Evolutionary conservation across 2,329 filamentous ascomycete species (phyloP).

Genomic region (Ophiocordyceps robertsii): DNA sequence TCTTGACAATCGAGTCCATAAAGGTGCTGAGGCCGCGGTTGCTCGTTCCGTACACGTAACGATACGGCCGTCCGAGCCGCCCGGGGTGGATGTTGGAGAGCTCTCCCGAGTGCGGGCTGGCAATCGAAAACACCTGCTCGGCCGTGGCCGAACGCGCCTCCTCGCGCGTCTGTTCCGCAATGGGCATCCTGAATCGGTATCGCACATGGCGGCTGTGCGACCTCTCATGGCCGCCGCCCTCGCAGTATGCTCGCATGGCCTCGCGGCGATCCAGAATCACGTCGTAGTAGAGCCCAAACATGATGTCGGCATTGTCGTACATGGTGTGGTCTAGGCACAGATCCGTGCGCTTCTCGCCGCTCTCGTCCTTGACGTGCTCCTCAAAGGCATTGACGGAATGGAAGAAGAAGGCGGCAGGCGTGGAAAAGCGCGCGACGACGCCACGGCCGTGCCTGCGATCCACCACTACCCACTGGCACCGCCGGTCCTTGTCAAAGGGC

Average conservation of each 20-base stretch:
- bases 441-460: slow-evolving; percentile 51
- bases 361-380: slow-evolving; percentile 27
- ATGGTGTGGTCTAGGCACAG: slow-evolving; percentile 53
- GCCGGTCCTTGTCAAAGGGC: slow-evolving; percentile 41
- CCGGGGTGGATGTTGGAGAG: slow-evolving; percentile 52
- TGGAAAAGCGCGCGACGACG: slow-evolving; percentile 55
- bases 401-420: slow-evolving; percentile 61
- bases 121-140: slow-evolving; percentile 29
- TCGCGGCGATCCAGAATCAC: slow-evolving; percentile 43
- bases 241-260: slow-evolving; percentile 28
- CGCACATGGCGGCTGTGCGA: slow-evolving; percentile 26
- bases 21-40: slow-evolving; percentile 46
- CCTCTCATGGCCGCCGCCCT: slow-evolving; percentile 23
- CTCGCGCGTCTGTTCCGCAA: slow-evolving; percentile 1
- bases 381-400: slow-evolving; percentile 71
- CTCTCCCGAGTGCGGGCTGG: slow-evolving; percentile 43
- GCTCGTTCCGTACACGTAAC: slow-evolving; percentile 46
- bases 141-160: slow-evolving; percentile 9
- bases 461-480: slow-evolving; percentile 60
- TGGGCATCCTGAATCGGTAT: slow-evolving; percentile 26
- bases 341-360: slow-evolving; percentile 19
- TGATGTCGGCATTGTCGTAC: slow-evolving; percentile 51
- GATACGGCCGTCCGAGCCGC: slow-evolving; percentile 36
- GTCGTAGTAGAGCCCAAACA: slow-evolving; percentile 57
- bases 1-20: slow-evolving; percentile 51